Conservation (phyloP, 768 basidiomycete species). For the Trametes punicea region DNA sequence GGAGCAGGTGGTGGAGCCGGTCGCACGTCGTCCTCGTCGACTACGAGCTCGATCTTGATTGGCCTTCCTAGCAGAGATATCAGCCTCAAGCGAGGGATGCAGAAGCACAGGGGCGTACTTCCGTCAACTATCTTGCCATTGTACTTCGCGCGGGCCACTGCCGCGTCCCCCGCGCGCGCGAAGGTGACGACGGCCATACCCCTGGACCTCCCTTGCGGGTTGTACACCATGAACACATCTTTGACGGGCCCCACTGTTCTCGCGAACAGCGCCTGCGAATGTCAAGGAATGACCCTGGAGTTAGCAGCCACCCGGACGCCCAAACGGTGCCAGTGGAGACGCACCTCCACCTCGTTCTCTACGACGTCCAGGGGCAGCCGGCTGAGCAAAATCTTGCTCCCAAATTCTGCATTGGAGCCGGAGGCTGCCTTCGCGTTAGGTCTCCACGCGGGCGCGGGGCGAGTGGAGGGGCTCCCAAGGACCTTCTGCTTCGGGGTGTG, state of each 20-base stretch:
- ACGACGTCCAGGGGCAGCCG: slow-evolving; percentile 65
- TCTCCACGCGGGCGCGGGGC: slow-evolving; percentile 62
- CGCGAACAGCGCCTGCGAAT: slow-evolving; percentile 61
- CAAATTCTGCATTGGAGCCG: slow-evolving; percentile 22
- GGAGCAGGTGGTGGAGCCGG: slow-evolving; percentile 26
- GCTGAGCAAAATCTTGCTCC: slow-evolving; percentile 68
- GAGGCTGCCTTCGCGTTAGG: slow-evolving; percentile 25
- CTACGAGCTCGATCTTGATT: slow-evolving; percentile 61
- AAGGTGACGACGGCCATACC: slow-evolving; percentile 79
- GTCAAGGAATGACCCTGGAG: not conserved
- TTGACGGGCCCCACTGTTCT: slow-evolving; percentile 75
- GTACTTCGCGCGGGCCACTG: slow-evolving; percentile 61
- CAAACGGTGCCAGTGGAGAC: not conserved
- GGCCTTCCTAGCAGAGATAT: slow-evolving; percentile 48
- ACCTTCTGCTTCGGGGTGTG: slow-evolving; percentile 54
- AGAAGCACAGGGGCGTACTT: too few species aligned
- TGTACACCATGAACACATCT: slow-evolving; percentile 70
- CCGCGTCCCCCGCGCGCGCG: slow-evolving; percentile 60
- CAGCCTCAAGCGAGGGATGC: not conserved
- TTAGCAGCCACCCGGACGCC: not conserved
- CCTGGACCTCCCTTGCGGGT: slow-evolving; percentile 70
- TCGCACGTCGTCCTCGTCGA: slow-evolving; percentile 39
- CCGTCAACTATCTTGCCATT: slow-evolving; percentile 74
- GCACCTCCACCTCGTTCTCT: slow-evolving; percentile 65
- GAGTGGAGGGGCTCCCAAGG: slow-evolving; percentile 54